Percentiles rank a stretch among this genome's conserved stretches.
Evolutionary conservation across 2,329 filamentous ascomycete species (phyloP).

Genomic region (Madurella fahalii): DNA sequence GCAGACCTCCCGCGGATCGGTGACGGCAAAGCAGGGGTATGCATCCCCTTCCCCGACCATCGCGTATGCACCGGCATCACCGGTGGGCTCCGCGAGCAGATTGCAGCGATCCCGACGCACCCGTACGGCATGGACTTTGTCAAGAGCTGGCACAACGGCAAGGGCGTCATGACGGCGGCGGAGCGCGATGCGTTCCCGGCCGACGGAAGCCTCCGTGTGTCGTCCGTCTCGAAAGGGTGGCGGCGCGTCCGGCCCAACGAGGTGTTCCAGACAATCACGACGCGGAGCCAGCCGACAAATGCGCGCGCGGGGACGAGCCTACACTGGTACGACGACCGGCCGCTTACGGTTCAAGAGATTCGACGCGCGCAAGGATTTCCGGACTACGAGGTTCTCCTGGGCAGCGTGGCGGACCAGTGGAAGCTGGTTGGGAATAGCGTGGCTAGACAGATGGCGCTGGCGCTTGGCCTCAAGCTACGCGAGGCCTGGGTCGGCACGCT

Average conservation of each 20-base stretch:
- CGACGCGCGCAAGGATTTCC: constrained; percentile 66
- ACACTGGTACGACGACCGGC: constrained; percentile 64
- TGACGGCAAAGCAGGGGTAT: constrained; percentile 58
- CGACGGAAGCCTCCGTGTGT: constrained; percentile 15
- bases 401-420: constrained; percentile 51
- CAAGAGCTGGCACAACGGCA: constrained; percentile 40
- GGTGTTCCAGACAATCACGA: constrained; percentile 62
- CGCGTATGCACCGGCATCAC: constrained; percentile 44
- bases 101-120: constrained; percentile 55
- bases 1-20: constrained; percentile 59
- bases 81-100: constrained; percentile 38
- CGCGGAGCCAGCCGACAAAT: constrained; percentile 48
- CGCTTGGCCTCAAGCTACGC: constrained; percentile 60
- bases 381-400: constrained; percentile 67
- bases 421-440: constrained; percentile 75
- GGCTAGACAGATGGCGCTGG: constrained; percentile 61
- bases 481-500: constrained; percentile 50
- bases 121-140: constrained; percentile 53
- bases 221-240: constrained; percentile 43
- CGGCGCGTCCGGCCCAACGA: constrained; percentile 47
- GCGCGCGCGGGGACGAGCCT: constrained; percentile 50
- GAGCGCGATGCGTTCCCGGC: constrained; percentile 40
- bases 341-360: constrained; percentile 62
- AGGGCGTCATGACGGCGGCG: constrained; percentile 34
- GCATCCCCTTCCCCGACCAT: constrained; percentile 66